A percentile compares a stretch with the other conserved stretches of the same genome.
Evolutionary conservation across 2,329 filamentous ascomycete species (phyloP).

Genomic region (Whalleya microplaca): DNA sequence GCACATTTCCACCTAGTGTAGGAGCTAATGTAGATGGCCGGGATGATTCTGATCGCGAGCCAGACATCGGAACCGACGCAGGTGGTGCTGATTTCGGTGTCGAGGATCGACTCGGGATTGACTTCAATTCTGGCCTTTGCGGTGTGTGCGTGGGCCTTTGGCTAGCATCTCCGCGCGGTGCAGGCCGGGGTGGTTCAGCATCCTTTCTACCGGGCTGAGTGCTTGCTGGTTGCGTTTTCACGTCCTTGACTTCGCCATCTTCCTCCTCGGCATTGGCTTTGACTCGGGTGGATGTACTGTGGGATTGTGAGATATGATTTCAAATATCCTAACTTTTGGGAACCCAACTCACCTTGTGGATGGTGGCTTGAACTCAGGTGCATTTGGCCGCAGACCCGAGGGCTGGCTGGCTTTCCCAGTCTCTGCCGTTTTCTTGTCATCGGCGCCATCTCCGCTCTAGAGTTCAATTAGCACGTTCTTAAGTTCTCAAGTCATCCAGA

Average conservation of each 20-base stretch:
- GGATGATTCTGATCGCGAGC: constrained; percentile 36
- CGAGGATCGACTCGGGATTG: constrained; percentile 27
- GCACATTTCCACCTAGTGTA: constrained; percentile 33
- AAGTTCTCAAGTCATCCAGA: not conserved
- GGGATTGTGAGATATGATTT: constrained; percentile 17
- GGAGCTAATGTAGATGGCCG: constrained; percentile 36
- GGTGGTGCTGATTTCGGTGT: constrained; percentile 27
- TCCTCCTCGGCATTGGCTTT: constrained; percentile 58
- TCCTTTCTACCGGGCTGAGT: constrained; percentile 27
- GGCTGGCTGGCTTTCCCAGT: constrained; percentile 29
- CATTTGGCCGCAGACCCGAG: constrained; percentile 59
- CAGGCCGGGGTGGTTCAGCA: constrained; percentile 13
- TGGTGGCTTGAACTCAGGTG: constrained; percentile 66
- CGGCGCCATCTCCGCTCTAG: constrained; percentile 45
- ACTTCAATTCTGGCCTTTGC: constrained; percentile 31
- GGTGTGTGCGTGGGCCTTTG: constrained; percentile 21
- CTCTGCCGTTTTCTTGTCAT: constrained; percentile 45
- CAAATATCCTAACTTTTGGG: not conserved
- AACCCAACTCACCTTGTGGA: constrained; percentile 39
- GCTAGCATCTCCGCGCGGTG: constrained; percentile 21
- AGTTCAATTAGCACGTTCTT: constrained; percentile 40
- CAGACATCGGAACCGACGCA: constrained; percentile 23
- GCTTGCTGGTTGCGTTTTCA: constrained; percentile 37
- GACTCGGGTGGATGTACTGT: constrained; percentile 33
- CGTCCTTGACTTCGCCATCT: constrained; percentile 74